A percentile compares a stretch with the other conserved stretches of the same genome.
phyloP scores from a whole-genome alignment of 73 alveolate genomes.

The Paramecium primaurelia region DNA sequence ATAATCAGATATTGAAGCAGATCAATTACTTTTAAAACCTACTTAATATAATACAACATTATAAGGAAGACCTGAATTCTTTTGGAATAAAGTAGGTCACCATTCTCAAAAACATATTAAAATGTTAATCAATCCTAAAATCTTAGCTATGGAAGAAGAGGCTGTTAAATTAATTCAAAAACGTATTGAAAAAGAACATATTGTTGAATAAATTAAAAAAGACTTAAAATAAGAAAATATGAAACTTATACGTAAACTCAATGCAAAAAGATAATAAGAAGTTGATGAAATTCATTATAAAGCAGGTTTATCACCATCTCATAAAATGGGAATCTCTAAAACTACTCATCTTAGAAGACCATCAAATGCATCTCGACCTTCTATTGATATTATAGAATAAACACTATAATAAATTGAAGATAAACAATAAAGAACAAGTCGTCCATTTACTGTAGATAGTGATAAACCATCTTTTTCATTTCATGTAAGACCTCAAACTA shows the following conservation, averaged over 20 bases:
- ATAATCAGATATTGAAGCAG: background rate
- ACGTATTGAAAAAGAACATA: background rate
- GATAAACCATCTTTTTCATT: background rate
- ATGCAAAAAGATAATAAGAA: background rate
- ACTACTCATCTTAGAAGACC: background rate
- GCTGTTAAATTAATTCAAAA: background rate
- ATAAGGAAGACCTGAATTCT: constrained; percentile 9
- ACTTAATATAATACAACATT: background rate
- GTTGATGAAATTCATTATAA: background rate
- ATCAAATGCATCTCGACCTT: background rate
- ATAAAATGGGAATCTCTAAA: background rate
- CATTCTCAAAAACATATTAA: background rate
- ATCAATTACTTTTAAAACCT: background rate
- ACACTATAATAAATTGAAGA: background rate
- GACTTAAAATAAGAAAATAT: background rate
- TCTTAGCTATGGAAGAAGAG: constrained; percentile 12
- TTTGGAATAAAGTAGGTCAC: constrained; percentile 17
- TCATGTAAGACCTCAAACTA: background rate
- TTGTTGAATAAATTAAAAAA: background rate
- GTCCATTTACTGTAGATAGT: background rate
- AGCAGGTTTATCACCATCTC: background rate
- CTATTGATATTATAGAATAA: background rate
- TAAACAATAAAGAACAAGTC: background rate
- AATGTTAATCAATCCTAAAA: background rate
- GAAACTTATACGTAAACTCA: background rate